phyloP scores from a whole-genome alignment of 352 stramenopile genomes.

The Phytophthora foliorum region DNA sequence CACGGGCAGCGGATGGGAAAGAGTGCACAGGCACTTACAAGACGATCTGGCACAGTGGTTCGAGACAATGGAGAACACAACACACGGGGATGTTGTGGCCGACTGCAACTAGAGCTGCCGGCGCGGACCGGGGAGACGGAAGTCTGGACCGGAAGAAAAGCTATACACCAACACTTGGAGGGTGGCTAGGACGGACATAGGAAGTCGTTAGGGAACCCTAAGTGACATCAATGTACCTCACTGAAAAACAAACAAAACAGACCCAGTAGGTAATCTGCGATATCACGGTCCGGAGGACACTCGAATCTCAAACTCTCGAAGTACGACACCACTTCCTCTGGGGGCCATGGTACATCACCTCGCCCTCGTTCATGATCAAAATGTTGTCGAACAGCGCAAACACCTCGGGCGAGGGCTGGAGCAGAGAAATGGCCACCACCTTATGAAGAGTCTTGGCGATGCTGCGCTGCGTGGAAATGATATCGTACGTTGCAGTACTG shows the following conservation, averaged over 20 bases:
- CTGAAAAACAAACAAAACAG: too few relatives aligned
- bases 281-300: conserved; percentile 19
- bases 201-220: too few relatives aligned
- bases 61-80: too few relatives aligned
- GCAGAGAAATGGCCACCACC: conserved; percentile 70
- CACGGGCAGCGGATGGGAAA: too few relatives aligned
- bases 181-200: too few relatives aligned
- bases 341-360: conserved; percentile 40
- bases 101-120: too few relatives aligned
- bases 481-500: conserved; percentile 52
- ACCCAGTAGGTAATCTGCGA: conserved; percentile 31
- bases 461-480: conserved; percentile 36
- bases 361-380: conserved; percentile 43
- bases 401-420: conserved; percentile 76
- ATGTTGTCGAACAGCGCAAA: conserved; percentile 50
- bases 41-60: too few relatives aligned
- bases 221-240: conserved; percentile 12
- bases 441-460: conserved; percentile 46
- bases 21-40: too few relatives aligned
- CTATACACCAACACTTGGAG: too few relatives aligned
- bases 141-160: too few relatives aligned
- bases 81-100: too few relatives aligned
- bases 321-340: conserved; percentile 17
- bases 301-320: conserved; percentile 17
- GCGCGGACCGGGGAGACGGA: too few relatives aligned